Evolutionary conservation across 495 filamentous ascomycete genomes (phyloP), one percentile per base, ranked within the genome.

Genomic region (Trichoderma reesei): DNA sequence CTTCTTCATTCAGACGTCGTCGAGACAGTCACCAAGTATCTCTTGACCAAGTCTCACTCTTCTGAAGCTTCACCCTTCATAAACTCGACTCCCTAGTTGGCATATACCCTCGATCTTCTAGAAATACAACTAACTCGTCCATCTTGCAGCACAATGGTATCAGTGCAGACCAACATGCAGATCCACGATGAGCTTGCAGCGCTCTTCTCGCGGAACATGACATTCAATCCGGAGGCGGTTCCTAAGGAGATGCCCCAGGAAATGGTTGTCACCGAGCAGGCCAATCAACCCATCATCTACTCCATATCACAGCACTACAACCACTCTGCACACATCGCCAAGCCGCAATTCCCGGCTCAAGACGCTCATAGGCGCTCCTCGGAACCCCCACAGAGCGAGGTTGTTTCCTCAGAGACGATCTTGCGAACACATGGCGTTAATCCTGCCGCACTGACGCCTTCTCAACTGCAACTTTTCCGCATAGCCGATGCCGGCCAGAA

Each of bases 251-350:
- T 63, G 31, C 61, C 61, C 61, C 38, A 42, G 14, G 64, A 60
- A 63, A 26, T 66, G 60, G 31, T 41, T 2, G 48, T 44, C 9
- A 11, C 44, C 14, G 69, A 69, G 26, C 63, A 69, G 9, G 68
- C 71, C 9, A 65, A 68, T 33, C 42, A 67, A 44, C 67, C 73
- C 54, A 82, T 83, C 64, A 77, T 78, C 62, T 90, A 90, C 75
- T 87, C 84, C 63, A 82, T 90, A 66, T 81, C 87, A 13, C 86
- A 88, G 67, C 89, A 91, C 72, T 91, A 91, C 71, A 84, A 87
- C 67, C 89, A 91, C 70, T 89, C 87, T 2, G 73, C 84, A 36
- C 87, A 90, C 67, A 36, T 81, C 11, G 75, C 66, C 20, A 70
- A 68, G 31, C 68, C 26, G 5, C 64, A 68, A 34, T 65, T 60